Evolutionary conservation across 441 rosid genomes (phyloP).

Genomic region (Erodium texanum): DNA sequence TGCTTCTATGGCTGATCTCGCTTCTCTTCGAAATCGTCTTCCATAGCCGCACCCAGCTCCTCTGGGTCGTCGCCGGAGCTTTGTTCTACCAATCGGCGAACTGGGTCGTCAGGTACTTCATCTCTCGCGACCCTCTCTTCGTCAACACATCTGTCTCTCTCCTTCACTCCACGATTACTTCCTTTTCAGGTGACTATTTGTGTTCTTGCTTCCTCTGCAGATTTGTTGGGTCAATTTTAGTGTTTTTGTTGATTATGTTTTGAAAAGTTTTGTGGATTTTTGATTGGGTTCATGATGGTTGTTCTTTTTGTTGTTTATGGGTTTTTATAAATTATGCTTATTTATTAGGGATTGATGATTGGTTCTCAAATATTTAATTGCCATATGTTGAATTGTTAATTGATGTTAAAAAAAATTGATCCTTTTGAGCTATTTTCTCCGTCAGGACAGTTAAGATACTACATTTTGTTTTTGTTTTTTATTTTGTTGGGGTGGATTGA

Average conservation of each 20-base stretch:
- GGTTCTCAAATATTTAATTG: neutral
- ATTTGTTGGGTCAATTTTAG: neutral
- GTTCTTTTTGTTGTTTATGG: neutral
- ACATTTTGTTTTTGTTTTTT: neutral
- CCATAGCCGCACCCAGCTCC: constrained; percentile 45
- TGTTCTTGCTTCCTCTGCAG: neutral
- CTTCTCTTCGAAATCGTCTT: constrained; percentile 62
- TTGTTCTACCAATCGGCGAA: constrained; percentile 60
- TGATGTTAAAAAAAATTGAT: neutral
- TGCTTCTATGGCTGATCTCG: constrained; percentile 72
- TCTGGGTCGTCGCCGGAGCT: constrained; percentile 42
- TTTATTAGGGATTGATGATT: neutral
- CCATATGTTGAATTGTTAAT: neutral
- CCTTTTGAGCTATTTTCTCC: too few species aligned
- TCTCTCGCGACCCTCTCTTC: constrained; percentile 76
- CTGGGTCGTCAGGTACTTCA: constrained; percentile 40
- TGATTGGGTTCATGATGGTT: neutral
- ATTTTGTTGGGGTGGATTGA: neutral
- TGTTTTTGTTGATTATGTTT: neutral
- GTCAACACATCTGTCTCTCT: constrained; percentile 85
- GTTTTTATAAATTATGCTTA: neutral
- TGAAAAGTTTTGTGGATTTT: neutral
- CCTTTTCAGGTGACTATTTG: constrained; percentile 55
- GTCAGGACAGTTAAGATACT: neutral
- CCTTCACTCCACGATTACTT: constrained; percentile 67